phyloP scores from a whole-genome alignment of 352 stramenopile genomes.

The Phytophthora hybrid region DNA sequence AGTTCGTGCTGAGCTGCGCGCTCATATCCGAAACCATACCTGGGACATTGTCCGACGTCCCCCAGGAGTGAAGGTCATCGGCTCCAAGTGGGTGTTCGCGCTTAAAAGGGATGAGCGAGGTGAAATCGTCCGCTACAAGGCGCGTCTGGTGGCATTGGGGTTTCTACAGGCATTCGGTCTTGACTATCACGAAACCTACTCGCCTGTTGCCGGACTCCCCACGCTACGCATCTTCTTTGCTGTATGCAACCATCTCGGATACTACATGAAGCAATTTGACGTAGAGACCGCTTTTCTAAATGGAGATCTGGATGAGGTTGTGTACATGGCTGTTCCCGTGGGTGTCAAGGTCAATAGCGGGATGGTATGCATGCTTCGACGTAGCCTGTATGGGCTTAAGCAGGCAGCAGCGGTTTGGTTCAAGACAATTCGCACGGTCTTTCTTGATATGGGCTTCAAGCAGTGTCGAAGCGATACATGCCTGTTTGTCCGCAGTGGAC shows the following conservation, averaged over 20 bases:
- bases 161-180: slow-evolving; percentile 31
- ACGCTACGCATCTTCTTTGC: slow-evolving; percentile 34
- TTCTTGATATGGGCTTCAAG: slow-evolving; percentile 7
- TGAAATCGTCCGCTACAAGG: slow-evolving; percentile 36
- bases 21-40: slow-evolving; percentile 20
- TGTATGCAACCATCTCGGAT: slow-evolving; percentile 23
- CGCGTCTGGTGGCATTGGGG: slow-evolving; percentile 31
- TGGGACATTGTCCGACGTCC: slow-evolving; percentile 24
- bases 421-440: slow-evolving; percentile 26
- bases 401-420: slow-evolving; percentile 43
- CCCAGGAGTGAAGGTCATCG: slow-evolving; percentile 7
- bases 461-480: slow-evolving; percentile 13
- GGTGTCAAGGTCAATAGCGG: slow-evolving; percentile 9
- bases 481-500: slow-evolving; percentile 8
- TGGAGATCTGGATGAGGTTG: slow-evolving; percentile 27
- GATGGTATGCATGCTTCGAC: slow-evolving; percentile 32
- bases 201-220: slow-evolving; percentile 28
- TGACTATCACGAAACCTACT: slow-evolving; percentile 36
- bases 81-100: slow-evolving; percentile 24
- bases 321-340: slow-evolving; percentile 32
- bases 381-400: slow-evolving; percentile 47
- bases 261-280: slow-evolving; percentile 32
- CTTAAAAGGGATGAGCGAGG: slow-evolving; percentile 30
- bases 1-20: background rate
- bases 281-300: slow-evolving; percentile 38